Conservation (phyloP, 2,329 filamentous ascomycete species). For the Hypoxylon sp. region DNA sequence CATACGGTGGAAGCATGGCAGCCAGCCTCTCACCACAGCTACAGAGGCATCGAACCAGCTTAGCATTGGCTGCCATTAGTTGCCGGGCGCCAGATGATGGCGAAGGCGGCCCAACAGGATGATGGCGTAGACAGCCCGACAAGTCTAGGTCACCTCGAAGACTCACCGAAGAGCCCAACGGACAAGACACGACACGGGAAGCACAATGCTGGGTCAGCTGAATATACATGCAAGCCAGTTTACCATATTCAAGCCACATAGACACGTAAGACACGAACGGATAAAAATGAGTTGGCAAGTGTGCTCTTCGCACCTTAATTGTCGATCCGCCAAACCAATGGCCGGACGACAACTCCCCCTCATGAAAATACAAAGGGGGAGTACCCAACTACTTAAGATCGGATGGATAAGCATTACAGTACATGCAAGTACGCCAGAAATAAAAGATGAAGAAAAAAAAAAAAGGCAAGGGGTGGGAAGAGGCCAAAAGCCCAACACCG, state of each 20-base stretch:
- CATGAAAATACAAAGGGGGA: constrained; percentile 14
- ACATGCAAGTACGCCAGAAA: constrained; percentile 24
- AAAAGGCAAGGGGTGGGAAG: background rate
- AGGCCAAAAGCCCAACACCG: background rate
- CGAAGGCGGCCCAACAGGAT: too few relatives aligned
- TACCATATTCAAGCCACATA: background rate
- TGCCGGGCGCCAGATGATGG: too few relatives aligned
- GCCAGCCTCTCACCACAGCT: too few relatives aligned
- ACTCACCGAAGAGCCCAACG: background rate
- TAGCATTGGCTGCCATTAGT: too few relatives aligned
- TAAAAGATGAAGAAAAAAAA: too few relatives aligned
- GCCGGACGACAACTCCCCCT: constrained; percentile 31
- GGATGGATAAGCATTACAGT: constrained; percentile 25
- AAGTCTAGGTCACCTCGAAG: background rate
- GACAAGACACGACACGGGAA: background rate
- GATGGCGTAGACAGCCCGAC: too few relatives aligned
- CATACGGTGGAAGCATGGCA: too few relatives aligned
- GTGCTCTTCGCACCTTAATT: constrained; percentile 42
- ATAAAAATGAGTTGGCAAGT: constrained; percentile 37
- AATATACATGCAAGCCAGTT: background rate
- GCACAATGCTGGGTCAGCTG: background rate
- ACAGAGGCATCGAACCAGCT: too few relatives aligned
- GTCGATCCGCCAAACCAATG: constrained; percentile 28
- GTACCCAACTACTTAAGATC: constrained; percentile 37
- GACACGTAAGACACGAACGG: background rate